Base-by-base conservation (phyloP, 345 rosid species). In the Hevea brasiliensis region DNA sequence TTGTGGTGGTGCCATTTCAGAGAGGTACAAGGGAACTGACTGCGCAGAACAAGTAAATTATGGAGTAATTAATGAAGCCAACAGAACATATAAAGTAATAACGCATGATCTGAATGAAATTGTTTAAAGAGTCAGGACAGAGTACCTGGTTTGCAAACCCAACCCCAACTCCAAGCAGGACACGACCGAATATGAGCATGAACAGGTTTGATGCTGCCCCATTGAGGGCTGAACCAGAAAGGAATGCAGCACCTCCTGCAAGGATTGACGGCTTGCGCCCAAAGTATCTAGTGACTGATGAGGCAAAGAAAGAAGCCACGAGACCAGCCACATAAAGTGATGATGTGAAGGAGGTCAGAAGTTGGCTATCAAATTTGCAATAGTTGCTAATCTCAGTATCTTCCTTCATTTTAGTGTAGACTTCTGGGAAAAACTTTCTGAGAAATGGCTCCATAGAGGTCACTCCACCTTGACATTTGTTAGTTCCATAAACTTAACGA, bases 21-120 rank as follows among this genome's bases (percentile, higher is more conserved):
- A 90, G 56, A 91, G 89, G 41, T 93, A 89, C 1, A 90, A 51
- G 3, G 98, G 98, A n/a, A 91, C 95, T n/a, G 98, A 72, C 96
- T 87, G 80, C 72, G 80, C 72, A 74, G 8, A 60, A 20, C 20
- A 50, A 17, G 51, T 47, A 47, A 47, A 11, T 47, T 13, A 13
- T 47, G 15, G 18, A 47, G 51, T 15, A 11, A 12, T 47, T 47
- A 47, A 47, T 47, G 5, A 32, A 2, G 18, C 4, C 51, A 2
- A 47, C 72, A 72, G 8, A 59, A 15, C 1, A n/a, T 17, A 55
- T 55, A 51, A 11, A 51, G n/a, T 12, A 14, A 12, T 1, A 51
- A 17, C n/a, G 29, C 4, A 13, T 47, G 0, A 47, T 3, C 14
- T 47, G 51, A 47, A 47, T 47, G 51, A 47, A 32, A 47, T 47